phyloP scores from a whole-genome alignment of 1,284 basidiomycete genomes.

The Cutaneotrichosporon mucoides region DNA sequence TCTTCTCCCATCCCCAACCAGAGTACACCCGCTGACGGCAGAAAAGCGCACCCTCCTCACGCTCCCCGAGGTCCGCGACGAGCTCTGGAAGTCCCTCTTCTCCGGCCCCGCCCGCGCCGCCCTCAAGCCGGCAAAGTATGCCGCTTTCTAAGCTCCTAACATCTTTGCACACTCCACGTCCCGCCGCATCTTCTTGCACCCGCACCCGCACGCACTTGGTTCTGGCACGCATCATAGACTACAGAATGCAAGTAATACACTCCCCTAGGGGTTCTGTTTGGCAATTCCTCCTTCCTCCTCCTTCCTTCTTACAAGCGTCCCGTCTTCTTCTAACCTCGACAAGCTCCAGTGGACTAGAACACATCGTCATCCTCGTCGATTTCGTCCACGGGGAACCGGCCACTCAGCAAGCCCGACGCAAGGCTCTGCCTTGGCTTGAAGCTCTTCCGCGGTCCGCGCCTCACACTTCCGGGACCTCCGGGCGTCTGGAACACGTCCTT shows the following conservation, averaged over 20 bases:
- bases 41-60: conserved; percentile 47
- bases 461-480: conserved; percentile 20
- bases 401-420: conserved; percentile 12
- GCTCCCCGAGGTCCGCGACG: conserved; percentile 46
- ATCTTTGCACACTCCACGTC: too few species aligned
- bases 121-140: conserved; percentile 35
- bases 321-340: neutral
- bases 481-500: conserved; percentile 20
- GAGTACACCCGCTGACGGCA: conserved; percentile 21
- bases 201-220: too few species aligned
- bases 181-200: neutral
- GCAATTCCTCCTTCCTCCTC: too few species aligned
- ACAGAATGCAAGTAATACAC: conserved; percentile 5
- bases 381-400: neutral
- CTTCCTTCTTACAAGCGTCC: too few species aligned
- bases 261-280: too few species aligned
- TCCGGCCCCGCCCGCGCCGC: conserved; percentile 32
- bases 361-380: conserved; percentile 24
- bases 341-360: conserved; percentile 7
- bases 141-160: conserved; percentile 34
- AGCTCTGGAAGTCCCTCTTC: conserved; percentile 48
- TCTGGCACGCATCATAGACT: conserved; percentile 1
- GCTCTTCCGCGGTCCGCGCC: conserved; percentile 53
- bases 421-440: conserved; percentile 49
- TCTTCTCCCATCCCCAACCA: too few species aligned